Percentiles rank a stretch among this genome's conserved stretches.
These are phyloP conservation scores for Penicillium sp. DNA, from an alignment of 2,329 filamentous ascomycete genomes.

Conservation along the genomic window DNA sequence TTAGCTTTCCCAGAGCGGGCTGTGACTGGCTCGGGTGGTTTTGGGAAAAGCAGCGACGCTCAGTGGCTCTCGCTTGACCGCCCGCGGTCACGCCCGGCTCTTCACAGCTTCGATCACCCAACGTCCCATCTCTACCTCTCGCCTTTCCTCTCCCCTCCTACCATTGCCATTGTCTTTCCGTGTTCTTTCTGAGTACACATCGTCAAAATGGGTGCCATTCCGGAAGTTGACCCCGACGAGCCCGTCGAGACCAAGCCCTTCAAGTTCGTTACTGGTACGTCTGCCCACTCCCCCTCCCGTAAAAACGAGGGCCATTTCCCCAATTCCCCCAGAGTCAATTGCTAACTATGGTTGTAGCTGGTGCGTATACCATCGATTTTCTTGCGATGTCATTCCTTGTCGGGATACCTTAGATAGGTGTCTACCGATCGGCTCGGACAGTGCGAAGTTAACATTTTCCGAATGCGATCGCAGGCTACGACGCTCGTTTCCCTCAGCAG, in stretches of 20 bases:
- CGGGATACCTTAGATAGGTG: conserved; percentile 9
- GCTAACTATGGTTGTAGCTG: conserved; percentile 48
- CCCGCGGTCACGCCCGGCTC: conserved; percentile 39
- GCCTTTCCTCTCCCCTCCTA: conserved; percentile 23
- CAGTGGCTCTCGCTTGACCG: conserved; percentile 38
- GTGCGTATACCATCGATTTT: conserved; percentile 39
- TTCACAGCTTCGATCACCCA: conserved; percentile 36
- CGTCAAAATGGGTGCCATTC: conserved; percentile 79
- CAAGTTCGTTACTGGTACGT: conserved; percentile 99
- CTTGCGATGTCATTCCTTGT: conserved; percentile 10
- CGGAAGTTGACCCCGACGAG: conserved; percentile 63
- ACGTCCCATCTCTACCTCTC: conserved; percentile 29
- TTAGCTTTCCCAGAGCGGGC: conserved; percentile 22
- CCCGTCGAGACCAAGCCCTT: conserved; percentile 96
- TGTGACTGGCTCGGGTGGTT: conserved; percentile 34
- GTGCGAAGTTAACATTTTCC: conserved; percentile 31
- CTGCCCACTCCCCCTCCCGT: conserved; percentile 23
- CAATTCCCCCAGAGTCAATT: conserved; percentile 29
- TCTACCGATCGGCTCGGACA: conserved; percentile 15
- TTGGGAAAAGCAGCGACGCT: conserved; percentile 34
- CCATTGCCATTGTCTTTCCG: conserved; percentile 12
- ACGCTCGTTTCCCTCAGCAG: conserved; percentile 97
- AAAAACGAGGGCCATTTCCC: conserved; percentile 25
- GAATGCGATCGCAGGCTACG: conserved; percentile 69
- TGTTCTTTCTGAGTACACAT: conserved; percentile 21